A percentile compares a stretch with the other conserved stretches of the same genome.
These are phyloP conservation scores for Yarrowia keelungensis DNA, from an alignment of 805 yeast species.

Conservation along the genomic window DNA sequence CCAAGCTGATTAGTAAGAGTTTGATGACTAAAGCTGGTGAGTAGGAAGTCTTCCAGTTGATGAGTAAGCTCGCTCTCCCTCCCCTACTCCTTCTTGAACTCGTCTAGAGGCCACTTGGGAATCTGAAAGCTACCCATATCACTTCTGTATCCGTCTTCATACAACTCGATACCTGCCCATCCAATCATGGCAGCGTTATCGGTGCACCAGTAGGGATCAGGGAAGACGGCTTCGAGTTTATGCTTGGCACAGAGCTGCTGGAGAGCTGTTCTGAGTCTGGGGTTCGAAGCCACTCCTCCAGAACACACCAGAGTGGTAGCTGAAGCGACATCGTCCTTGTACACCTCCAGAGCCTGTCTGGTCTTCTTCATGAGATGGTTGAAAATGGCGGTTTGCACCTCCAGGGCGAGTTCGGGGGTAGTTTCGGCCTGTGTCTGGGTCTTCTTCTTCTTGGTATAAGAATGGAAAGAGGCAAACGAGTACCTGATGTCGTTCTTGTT, in stretches of 20 bases:
- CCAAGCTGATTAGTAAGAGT: too few relatives aligned
- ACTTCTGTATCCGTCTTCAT: constrained; percentile 60
- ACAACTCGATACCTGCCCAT: constrained; percentile 92
- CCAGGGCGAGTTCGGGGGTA: constrained; percentile 20
- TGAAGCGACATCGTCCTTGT: not conserved
- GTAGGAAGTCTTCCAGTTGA: too few relatives aligned
- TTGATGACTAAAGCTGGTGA: too few relatives aligned
- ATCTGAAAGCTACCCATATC: constrained; percentile 66
- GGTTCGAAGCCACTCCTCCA: constrained; percentile 93
- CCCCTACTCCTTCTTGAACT: constrained; percentile 3
- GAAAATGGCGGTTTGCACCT: constrained; percentile 69
- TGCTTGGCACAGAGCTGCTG: constrained; percentile 42
- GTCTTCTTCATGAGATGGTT: constrained; percentile 59
- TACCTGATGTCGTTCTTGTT: constrained; percentile 30
- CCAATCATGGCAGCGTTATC: constrained; percentile 98
- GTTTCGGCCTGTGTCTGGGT: not conserved
- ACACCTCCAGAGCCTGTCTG: constrained; percentile 1
- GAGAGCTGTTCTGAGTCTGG: constrained; percentile 45
- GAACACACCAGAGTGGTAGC: constrained; percentile 70
- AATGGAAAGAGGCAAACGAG: constrained; percentile 79
- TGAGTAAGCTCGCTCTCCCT: too few relatives aligned
- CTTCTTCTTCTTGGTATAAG: constrained; percentile 52
- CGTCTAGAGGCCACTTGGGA: constrained; percentile 74
- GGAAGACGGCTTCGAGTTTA: constrained; percentile 61
- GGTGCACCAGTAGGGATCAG: constrained; percentile 77